Percentiles rank a stretch among this genome's conserved stretches.
Evolutionary conservation across 257 asterid species (phyloP).

Genomic region (Jacaranda copaia): DNA sequence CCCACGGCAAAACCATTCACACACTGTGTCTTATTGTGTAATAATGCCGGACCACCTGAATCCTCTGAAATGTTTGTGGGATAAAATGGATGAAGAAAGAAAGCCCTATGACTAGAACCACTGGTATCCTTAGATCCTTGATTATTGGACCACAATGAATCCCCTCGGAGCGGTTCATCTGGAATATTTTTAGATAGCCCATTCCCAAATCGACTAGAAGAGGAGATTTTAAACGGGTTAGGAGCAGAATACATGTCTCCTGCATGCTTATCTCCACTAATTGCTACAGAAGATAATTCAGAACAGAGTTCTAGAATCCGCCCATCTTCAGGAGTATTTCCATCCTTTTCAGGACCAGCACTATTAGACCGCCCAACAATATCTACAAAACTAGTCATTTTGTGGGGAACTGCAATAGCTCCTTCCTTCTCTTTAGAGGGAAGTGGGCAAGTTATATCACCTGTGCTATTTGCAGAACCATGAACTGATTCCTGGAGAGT

Average conservation of each 20-base stretch:
- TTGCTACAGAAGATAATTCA: constrained; percentile 42
- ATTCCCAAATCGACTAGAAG: constrained; percentile 28
- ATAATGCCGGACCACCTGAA: constrained; percentile 46
- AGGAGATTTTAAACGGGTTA: constrained; percentile 24
- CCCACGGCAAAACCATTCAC: constrained; percentile 52
- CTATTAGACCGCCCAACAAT: constrained; percentile 72
- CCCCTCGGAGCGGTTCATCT: constrained; percentile 50
- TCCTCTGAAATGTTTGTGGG: constrained; percentile 56
- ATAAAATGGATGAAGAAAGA: constrained; percentile 52
- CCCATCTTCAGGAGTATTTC: constrained; percentile 43
- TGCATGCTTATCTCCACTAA: constrained; percentile 37
- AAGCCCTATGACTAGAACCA: constrained; percentile 46
- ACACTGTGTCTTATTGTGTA: constrained; percentile 53
- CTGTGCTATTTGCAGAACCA: constrained; percentile 47
- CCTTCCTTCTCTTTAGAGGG: constrained; percentile 58
- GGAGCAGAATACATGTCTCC: constrained; percentile 40
- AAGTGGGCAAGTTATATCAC: constrained; percentile 38
- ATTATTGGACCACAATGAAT: constrained; percentile 43
- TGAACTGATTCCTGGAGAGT: constrained; percentile 54
- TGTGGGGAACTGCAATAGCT: constrained; percentile 55
- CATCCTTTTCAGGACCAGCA: constrained; percentile 63
- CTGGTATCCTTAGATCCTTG: constrained; percentile 50
- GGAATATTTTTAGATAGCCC: constrained; percentile 28
- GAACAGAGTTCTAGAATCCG: constrained; percentile 42
- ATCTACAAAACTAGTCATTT: constrained; percentile 78